Evolutionary conservation across 495 filamentous ascomycete species (phyloP).

Genomic region (Podospora tetraspora): DNA sequence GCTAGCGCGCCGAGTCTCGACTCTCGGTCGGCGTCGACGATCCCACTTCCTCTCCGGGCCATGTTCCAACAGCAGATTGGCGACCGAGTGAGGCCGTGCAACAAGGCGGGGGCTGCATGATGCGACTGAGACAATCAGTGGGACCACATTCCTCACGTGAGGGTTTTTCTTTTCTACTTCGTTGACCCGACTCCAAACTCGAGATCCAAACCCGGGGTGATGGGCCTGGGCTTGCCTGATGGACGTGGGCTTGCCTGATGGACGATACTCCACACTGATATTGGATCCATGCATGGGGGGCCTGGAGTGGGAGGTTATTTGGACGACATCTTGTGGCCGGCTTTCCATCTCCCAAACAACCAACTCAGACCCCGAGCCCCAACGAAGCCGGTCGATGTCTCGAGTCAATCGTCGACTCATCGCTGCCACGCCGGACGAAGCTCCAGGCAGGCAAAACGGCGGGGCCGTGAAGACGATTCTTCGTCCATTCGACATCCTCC

Average conservation of each 20-base stretch:
- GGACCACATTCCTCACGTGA: no score
- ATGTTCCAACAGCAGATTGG: background rate
- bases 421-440: background rate
- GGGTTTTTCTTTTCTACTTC: background rate
- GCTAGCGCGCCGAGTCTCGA: background rate
- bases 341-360: background rate
- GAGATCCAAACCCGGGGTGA: no score
- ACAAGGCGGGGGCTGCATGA: background rate
- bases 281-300: no score
- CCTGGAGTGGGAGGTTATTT: background rate
- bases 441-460: background rate
- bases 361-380: background rate
- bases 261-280: no score
- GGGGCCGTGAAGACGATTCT: background rate
- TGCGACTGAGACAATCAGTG: background rate
- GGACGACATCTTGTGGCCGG: background rate
- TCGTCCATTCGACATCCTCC: background rate
- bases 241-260: no score
- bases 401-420: background rate
- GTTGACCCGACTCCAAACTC: background rate
- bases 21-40: background rate
- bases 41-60: background rate
- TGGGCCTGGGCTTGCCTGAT: no score
- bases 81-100: background rate
- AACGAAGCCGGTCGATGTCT: background rate